Base-by-base conservation (phyloP, 768 basidiomycete species). In the Vararia minispora region DNA sequence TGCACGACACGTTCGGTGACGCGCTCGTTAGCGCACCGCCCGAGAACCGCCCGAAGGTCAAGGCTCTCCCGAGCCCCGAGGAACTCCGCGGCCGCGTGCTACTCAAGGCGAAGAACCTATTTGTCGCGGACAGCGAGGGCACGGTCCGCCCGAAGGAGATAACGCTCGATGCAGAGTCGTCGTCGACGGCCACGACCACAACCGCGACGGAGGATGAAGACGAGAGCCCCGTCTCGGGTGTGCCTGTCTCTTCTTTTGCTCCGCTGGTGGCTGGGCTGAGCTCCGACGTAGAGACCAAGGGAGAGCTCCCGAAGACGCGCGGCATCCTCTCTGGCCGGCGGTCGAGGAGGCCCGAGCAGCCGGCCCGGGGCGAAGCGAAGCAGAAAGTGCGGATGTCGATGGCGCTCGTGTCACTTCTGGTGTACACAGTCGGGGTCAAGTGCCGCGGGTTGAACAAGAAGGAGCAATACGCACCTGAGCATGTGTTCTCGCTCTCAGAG, bases 341-440 rank as follows among this genome's bases (percentile, higher is more conserved):
- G 36, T 34, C 47, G 25, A 39, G n/a, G n/a, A n/a, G n/a, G n/a
- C n/a, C n/a, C n/a, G n/a, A n/a, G n/a, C n/a, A n/a, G n/a, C 27
- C 41, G 20, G 8, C 50, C 13, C 8, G 23, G 5, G 13, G 26
- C 38, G 22, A 31, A 35, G 44, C 53, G 25, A 52, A 48, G 37
- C 50, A 49, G 8, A 82, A 78, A 51, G 59, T 61, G 17, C 77
- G 74, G 50, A 90, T 89, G 77, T 91, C 91, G 0, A 54, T 71
- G 18, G 67, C 70, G 2, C 70, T 98, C 2, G 74, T 76, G 1
- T 63, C 72, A 2, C 68, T 97, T 9, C 70, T 97, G 14, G 82
- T 97, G 20, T 97, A 98, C 58, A 97, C 94, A 5, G 77, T 94
- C 37, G 94, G 94, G 5, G 88, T 97, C 44, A 94, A 94, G 58